Evolutionary conservation across 2,329 filamentous ascomycete species (phyloP).

Genomic region (Aspergillus sp.): DNA sequence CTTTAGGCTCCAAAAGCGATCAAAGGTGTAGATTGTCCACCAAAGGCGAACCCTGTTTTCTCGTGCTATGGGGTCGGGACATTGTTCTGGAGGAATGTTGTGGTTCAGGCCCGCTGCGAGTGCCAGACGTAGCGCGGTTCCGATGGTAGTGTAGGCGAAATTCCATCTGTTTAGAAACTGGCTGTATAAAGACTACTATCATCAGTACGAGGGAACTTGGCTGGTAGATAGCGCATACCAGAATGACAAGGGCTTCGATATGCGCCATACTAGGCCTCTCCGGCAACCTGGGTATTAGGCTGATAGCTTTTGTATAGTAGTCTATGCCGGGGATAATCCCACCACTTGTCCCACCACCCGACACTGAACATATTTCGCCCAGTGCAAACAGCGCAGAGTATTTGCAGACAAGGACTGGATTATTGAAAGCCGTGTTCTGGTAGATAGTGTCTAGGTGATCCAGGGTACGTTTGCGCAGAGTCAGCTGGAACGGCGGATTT

Average conservation of each 20-base stretch:
- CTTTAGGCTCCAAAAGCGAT: slow-evolving; percentile 51
- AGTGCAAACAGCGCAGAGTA: too few relatives aligned
- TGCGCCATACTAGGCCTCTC: slow-evolving; percentile 48
- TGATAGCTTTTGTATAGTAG: slow-evolving; percentile 45
- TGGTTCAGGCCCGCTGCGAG: slow-evolving; percentile 49
- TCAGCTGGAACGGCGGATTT: too few relatives aligned
- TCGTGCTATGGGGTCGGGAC: slow-evolving; percentile 37
- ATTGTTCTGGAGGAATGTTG: slow-evolving; percentile 32
- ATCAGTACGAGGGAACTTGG: neutral
- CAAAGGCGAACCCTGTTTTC: slow-evolving; percentile 37
- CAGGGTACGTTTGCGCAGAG: too few relatives aligned
- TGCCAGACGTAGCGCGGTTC: slow-evolving; percentile 43
- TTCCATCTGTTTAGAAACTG: slow-evolving; percentile 34
- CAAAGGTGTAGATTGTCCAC: slow-evolving; percentile 39
- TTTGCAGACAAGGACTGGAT: too few relatives aligned
- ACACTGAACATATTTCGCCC: too few relatives aligned
- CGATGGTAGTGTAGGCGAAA: slow-evolving; percentile 36
- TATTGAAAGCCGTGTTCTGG: too few relatives aligned
- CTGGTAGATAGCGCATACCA: slow-evolving; percentile 28
- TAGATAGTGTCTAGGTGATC: too few relatives aligned
- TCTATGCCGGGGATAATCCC: slow-evolving; percentile 43
- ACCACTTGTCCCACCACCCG: too few relatives aligned
- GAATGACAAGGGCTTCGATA: slow-evolving; percentile 44
- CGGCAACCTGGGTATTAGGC: slow-evolving; percentile 41
- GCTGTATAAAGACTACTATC: slow-evolving; percentile 26